phyloP scores from a whole-genome alignment of 2,329 filamentous ascomycete genomes.

The Colletotrichum somersetense region DNA sequence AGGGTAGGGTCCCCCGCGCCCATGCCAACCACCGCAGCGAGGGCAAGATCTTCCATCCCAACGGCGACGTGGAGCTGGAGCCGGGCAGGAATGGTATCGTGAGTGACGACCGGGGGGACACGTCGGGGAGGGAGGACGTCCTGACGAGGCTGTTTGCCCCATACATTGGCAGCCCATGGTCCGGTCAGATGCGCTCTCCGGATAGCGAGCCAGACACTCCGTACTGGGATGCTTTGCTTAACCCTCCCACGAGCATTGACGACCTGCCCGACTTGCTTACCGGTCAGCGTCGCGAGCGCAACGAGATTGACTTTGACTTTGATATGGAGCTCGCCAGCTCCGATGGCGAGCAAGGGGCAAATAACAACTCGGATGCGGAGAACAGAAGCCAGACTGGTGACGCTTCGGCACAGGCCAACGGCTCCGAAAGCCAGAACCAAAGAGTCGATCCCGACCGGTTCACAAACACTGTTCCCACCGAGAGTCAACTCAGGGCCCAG shows the following conservation, averaged over 20 bases:
- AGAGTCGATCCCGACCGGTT: constrained; percentile 47
- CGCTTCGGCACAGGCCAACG: constrained; percentile 19
- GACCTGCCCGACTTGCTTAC: constrained; percentile 58
- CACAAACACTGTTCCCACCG: constrained; percentile 51
- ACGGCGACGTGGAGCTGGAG: constrained; percentile 74
- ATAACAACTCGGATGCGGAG: constrained; percentile 46
- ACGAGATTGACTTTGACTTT: constrained; percentile 42
- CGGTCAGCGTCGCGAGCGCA: constrained; percentile 42
- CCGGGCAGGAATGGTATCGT: constrained; percentile 70
- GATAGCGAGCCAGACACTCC: constrained; percentile 52
- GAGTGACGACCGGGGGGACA: constrained; percentile 71
- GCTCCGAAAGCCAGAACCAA: constrained; percentile 16
- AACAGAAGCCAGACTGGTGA: constrained; percentile 40
- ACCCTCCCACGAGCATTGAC: constrained; percentile 59
- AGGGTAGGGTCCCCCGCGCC: constrained; percentile 74
- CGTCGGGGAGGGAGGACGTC: constrained; percentile 70
- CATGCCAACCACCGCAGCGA: constrained; percentile 72
- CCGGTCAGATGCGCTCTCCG: constrained; percentile 48
- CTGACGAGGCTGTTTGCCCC: constrained; percentile 66
- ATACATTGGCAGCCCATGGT: constrained; percentile 38
- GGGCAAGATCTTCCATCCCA: constrained; percentile 73
- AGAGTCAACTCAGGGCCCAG: constrained; percentile 57
- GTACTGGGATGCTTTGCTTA: constrained; percentile 59
- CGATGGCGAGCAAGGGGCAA: constrained; percentile 45
- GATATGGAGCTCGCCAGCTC: constrained; percentile 41